phyloP scores from a whole-genome alignment of 2,329 filamentous ascomycete genomes.

The Pleurostoma richardsiae region DNA sequence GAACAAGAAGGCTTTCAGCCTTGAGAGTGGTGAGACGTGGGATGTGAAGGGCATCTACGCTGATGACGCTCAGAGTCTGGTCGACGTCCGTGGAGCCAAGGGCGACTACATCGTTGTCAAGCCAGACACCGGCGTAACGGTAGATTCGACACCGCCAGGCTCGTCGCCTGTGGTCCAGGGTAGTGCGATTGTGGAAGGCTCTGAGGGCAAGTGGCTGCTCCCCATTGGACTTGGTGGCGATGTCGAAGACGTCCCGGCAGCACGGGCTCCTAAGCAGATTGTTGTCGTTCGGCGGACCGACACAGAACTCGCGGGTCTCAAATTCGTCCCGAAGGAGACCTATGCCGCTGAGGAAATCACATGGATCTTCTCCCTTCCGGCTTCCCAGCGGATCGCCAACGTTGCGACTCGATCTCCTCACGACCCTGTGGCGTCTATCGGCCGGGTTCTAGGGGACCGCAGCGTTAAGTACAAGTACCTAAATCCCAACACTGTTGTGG shows the following conservation, averaged over 20 bases:
- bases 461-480: slow-evolving; percentile 97
- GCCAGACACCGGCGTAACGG: slow-evolving; percentile 44
- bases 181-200: slow-evolving; percentile 47
- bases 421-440: slow-evolving; percentile 91
- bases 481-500: slow-evolving; percentile 77
- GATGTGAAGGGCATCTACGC: slow-evolving; percentile 64
- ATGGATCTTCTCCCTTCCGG: slow-evolving; percentile 70
- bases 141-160: slow-evolving; percentile 36
- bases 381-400: slow-evolving; percentile 62
- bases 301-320: slow-evolving; percentile 50
- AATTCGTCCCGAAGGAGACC: slow-evolving; percentile 38
- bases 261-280: slow-evolving; percentile 43
- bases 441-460: slow-evolving; percentile 84
- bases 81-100: slow-evolving; percentile 53
- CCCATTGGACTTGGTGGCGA: slow-evolving; percentile 46
- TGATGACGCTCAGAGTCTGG: slow-evolving; percentile 49
- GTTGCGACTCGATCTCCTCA: slow-evolving; percentile 66
- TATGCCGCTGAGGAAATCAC: slow-evolving; percentile 39
- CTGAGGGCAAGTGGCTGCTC: slow-evolving; percentile 47
- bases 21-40: slow-evolving; percentile 52
- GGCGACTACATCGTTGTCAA: slow-evolving; percentile 58
- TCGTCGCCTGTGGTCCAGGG: slow-evolving; percentile 33
- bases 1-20: slow-evolving; percentile 61
- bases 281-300: slow-evolving; percentile 47
- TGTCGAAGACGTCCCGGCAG: slow-evolving; percentile 37